phyloP scores from a whole-genome alignment of 1,139 yeast species.

The Blastobotrys buckinghamii region DNA sequence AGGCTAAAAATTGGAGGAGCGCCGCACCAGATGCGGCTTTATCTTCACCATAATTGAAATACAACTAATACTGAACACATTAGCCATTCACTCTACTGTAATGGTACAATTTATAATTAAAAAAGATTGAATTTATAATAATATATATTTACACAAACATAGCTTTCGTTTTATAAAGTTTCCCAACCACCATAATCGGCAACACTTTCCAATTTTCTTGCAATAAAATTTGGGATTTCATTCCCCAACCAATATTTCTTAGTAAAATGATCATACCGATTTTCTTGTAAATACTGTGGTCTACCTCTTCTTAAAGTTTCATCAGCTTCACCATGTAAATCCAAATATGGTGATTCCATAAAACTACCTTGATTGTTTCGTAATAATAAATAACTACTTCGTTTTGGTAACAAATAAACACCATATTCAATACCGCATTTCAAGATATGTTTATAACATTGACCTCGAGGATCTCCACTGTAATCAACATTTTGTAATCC shows the following conservation, averaged over 20 bases:
- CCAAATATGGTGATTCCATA: slow-evolving; percentile 77
- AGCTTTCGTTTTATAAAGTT: slow-evolving; percentile 65
- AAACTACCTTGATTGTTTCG: slow-evolving; percentile 69
- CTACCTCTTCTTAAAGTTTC: slow-evolving; percentile 68
- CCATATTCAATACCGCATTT: slow-evolving; percentile 63
- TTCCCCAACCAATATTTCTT: slow-evolving; percentile 73
- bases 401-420: slow-evolving; percentile 70
- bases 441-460: slow-evolving; percentile 35
- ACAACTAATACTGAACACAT: too few relatives aligned
- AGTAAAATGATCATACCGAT: slow-evolving; percentile 62
- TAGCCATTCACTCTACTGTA: too few relatives aligned
- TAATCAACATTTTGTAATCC: slow-evolving; percentile 51
- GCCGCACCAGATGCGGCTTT: too few relatives aligned
- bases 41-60: too few relatives aligned
- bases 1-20: too few relatives aligned
- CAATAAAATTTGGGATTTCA: slow-evolving; percentile 69
- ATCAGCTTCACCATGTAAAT: slow-evolving; percentile 81
- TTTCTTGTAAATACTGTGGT: slow-evolving; percentile 59
- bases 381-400: slow-evolving; percentile 60
- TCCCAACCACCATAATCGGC: slow-evolving; percentile 96
- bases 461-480: slow-evolving; percentile 27
- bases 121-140: too few relatives aligned
- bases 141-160: too few relatives aligned
- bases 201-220: slow-evolving; percentile 70
- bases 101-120: too few relatives aligned